These are phyloP conservation scores for Pyrenochaeta sp. DNA, from an alignment of 2,329 filamentous ascomycete species.

Conservation along the genomic window DNA sequence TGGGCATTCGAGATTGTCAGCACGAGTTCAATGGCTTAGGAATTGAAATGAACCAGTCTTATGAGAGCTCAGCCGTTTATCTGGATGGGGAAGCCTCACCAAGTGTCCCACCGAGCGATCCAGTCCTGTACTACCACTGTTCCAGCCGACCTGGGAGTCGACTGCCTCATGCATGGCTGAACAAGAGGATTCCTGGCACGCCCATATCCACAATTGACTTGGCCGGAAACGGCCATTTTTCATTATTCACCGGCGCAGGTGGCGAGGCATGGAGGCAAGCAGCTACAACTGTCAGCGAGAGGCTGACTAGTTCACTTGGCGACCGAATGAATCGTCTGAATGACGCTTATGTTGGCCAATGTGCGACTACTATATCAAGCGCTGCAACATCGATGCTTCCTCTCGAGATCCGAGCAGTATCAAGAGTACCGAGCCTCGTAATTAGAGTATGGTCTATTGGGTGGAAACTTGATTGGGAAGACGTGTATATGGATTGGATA, in stretches of 20 bases:
- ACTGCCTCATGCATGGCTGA: slow-evolving; percentile 70
- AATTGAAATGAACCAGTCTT: slow-evolving; percentile 68
- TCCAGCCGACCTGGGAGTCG: slow-evolving; percentile 66
- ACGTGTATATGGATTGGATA: slow-evolving; percentile 69
- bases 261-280: slow-evolving; percentile 64
- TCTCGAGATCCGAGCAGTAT: no score
- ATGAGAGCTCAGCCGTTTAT: slow-evolving; percentile 49
- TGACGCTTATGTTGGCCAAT: no score
- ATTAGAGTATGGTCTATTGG: slow-evolving; percentile 64
- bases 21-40: slow-evolving; percentile 66
- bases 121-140: not conserved
- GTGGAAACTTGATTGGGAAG: slow-evolving; percentile 66
- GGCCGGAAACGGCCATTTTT: slow-evolving; percentile 59
- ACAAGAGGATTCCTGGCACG: slow-evolving; percentile 56
- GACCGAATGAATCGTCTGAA: no score
- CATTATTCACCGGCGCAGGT: slow-evolving; percentile 57
- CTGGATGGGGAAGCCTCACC: no score
- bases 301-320: no score
- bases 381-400: no score
- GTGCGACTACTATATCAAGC: no score
- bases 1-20: slow-evolving; percentile 54
- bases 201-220: slow-evolving; percentile 67
- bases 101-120: no score
- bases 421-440: slow-evolving; percentile 59
- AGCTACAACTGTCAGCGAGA: slow-evolving; percentile 51